Percentiles rank a stretch among this genome's conserved stretches.
Evolutionary conservation across 2,329 filamentous ascomycete genomes (phyloP).

Genomic region (Fusarium sp.): DNA sequence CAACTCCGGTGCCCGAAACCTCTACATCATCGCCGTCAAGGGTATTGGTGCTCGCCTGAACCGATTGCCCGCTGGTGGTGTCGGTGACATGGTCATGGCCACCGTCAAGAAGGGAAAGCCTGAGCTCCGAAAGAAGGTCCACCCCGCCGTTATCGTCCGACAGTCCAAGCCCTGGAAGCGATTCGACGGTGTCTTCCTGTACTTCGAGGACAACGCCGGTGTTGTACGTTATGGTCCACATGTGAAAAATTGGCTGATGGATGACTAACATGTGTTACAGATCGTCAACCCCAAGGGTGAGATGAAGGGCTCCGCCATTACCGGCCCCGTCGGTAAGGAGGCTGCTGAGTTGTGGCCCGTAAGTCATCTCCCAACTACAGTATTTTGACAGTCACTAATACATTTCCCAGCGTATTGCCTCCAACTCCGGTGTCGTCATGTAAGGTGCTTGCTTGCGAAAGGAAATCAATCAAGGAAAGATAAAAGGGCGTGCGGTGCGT

Average conservation of each 20-base stretch:
- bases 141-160: slow-evolving; percentile 98
- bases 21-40: slow-evolving; percentile 99
- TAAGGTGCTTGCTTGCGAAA: slow-evolving; percentile 66
- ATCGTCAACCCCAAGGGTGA: slow-evolving; percentile 99
- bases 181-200: slow-evolving; percentile 97
- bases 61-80: slow-evolving; percentile 95
- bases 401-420: slow-evolving; percentile 86
- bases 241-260: too few relatives aligned
- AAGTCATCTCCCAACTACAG: slow-evolving; percentile 56
- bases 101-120: slow-evolving; percentile 99
- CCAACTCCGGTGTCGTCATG: slow-evolving; percentile 99
- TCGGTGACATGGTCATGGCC: slow-evolving; percentile 99
- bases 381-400: slow-evolving; percentile 45
- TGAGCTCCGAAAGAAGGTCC: slow-evolving; percentile 99
- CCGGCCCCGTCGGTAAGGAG: slow-evolving; percentile 99
- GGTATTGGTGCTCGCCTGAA: slow-evolving; percentile 97
- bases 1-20: slow-evolving; percentile 98
- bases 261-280: slow-evolving; percentile 61
- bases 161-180: slow-evolving; percentile 99
- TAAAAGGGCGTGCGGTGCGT: slow-evolving; percentile 44
- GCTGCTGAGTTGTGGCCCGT: slow-evolving; percentile 99
- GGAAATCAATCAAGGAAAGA: slow-evolving; percentile 42
- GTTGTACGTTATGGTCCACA: slow-evolving; percentile 73
- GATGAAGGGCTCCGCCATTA: slow-evolving; percentile 99
- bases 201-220: slow-evolving; percentile 99